phyloP scores from a whole-genome alignment of 2,329 filamentous ascomycete species.

The Botrytis galanthina region DNA sequence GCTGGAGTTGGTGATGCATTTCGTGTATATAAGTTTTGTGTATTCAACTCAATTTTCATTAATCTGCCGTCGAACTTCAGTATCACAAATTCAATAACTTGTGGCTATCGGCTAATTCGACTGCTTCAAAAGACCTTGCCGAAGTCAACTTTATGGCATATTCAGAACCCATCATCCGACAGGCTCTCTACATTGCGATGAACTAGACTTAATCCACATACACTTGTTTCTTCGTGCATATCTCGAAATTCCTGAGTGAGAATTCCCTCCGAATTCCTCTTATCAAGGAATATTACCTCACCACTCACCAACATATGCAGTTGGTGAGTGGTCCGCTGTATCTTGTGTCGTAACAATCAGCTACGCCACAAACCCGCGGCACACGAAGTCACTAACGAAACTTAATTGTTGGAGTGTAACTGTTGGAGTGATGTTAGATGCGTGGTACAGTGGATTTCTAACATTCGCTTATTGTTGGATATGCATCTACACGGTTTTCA shows the following conservation, averaged over 20 bases:
- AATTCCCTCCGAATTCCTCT: not conserved
- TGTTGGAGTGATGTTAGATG: not conserved
- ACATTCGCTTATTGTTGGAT: not conserved
- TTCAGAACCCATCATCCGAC: not conserved
- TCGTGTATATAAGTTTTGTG: fast-evolving
- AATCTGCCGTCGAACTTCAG: not conserved
- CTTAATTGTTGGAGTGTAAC: not conserved
- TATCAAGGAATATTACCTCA: not conserved
- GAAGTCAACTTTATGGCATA: not conserved
- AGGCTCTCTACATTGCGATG: too few relatives aligned
- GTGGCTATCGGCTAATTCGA: not conserved
- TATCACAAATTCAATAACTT: not conserved
- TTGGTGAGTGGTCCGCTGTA: not conserved
- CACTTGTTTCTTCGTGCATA: not conserved
- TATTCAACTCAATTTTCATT: not conserved
- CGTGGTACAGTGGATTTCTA: not conserved
- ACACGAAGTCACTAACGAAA: not conserved
- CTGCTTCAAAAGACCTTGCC: not conserved
- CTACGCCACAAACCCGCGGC: not conserved
- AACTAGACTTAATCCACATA: not conserved
- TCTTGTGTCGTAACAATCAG: not conserved
- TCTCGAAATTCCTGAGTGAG: not conserved
- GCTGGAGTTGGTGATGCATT: not conserved
- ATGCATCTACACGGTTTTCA: not conserved
- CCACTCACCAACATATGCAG: not conserved